phyloP scores from a whole-genome alignment of 2,329 filamentous ascomycete genomes.

The Aspergillus niger region DNA sequence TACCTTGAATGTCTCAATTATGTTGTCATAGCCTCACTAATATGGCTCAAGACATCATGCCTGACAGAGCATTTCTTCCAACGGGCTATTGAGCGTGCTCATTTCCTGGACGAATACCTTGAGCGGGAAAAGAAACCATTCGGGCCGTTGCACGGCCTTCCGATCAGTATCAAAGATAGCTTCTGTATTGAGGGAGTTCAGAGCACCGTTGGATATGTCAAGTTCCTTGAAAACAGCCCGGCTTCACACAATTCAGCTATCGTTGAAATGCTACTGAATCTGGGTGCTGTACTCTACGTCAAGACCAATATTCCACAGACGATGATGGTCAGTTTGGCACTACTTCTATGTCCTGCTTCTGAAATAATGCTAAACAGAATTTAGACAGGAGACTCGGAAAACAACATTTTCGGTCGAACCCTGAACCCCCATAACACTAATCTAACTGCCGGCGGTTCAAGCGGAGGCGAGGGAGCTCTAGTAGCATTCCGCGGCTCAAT shows the following conservation, averaged over 20 bases:
- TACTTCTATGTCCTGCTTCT: not conserved
- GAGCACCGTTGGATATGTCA: slow-evolving; percentile 59
- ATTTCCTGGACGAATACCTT: slow-evolving; percentile 50
- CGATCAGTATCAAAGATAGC: slow-evolving; percentile 56
- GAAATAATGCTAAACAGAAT: not conserved
- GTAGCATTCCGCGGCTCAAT: slow-evolving; percentile 60
- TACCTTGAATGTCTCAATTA: not conserved
- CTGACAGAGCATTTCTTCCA: slow-evolving; percentile 58
- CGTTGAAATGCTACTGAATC: slow-evolving; percentile 57
- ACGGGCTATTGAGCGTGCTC: slow-evolving; percentile 51
- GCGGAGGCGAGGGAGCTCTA: slow-evolving; percentile 66
- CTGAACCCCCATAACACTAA: slow-evolving; percentile 63
- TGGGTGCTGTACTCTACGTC: slow-evolving; percentile 66
- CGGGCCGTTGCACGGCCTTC: slow-evolving; percentile 65
- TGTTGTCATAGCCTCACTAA: not conserved
- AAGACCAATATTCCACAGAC: slow-evolving; percentile 70
- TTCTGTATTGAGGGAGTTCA: slow-evolving; percentile 54
- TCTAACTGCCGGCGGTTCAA: slow-evolving; percentile 63
- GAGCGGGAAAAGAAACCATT: slow-evolving; percentile 44
- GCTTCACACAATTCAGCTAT: slow-evolving; percentile 54
- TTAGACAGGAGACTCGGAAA: slow-evolving; percentile 50
- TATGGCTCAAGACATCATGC: slow-evolving; percentile 38
- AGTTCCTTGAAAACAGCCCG: slow-evolving; percentile 61
- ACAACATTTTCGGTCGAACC: slow-evolving; percentile 62
- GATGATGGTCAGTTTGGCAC: slow-evolving; percentile 20